Conservation (phyloP, 495 filamentous ascomycete species). For the Penicillium waksmanii region DNA sequence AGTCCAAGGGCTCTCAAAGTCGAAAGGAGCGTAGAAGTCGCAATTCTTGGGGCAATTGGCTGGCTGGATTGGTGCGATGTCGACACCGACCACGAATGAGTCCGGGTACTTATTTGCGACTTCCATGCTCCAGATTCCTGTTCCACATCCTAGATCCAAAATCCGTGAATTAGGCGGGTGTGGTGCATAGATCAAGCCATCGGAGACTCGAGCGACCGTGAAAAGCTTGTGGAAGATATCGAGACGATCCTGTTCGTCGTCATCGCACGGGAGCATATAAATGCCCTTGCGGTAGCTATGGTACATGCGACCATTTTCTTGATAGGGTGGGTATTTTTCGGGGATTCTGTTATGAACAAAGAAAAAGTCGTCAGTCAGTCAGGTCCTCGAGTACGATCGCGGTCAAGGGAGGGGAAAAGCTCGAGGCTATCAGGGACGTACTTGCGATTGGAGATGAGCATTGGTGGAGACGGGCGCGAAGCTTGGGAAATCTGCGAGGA, state of each 20-base stretch:
- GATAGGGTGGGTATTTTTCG: constrained; percentile 37
- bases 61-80: constrained; percentile 82
- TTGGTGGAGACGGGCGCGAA: constrained; percentile 26
- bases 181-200: constrained; percentile 56
- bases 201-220: constrained; percentile 64
- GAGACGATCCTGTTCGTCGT: constrained; percentile 71
- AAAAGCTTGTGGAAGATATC: constrained; percentile 81
- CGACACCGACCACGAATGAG: constrained; percentile 70
- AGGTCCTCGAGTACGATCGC: background rate
- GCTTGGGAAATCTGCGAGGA: constrained; percentile 26
- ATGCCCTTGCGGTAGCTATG: constrained; percentile 53
- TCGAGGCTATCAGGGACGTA: constrained; percentile 22
- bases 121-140: constrained; percentile 90
- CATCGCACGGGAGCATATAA: constrained; percentile 57
- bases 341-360: constrained; percentile 31
- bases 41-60: constrained; percentile 70
- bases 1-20: constrained; percentile 83
- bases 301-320: constrained; percentile 55
- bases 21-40: constrained; percentile 66
- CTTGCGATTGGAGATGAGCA: constrained; percentile 38
- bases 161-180: constrained; percentile 56
- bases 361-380: constrained; percentile 5
- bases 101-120: constrained; percentile 71
- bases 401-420: background rate
- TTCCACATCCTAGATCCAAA: constrained; percentile 85